Evolutionary conservation across 345 rosid species (phyloP).

Genomic region (Populus euphratica): DNA sequence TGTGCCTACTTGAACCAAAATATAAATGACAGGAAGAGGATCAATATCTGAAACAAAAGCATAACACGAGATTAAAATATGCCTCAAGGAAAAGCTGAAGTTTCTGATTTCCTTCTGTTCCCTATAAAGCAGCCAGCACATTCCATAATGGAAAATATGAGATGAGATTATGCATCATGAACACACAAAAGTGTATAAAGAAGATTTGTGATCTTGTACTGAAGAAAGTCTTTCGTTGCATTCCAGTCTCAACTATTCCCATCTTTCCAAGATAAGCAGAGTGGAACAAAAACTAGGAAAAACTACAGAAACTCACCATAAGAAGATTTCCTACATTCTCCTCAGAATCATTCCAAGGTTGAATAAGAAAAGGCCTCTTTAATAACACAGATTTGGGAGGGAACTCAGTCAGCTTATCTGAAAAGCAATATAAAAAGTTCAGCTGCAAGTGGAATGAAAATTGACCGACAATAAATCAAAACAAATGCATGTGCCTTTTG

Average conservation of each 20-base stretch:
- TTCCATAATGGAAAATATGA: not conserved
- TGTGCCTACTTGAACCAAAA: not conserved
- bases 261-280: not conserved
- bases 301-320: constrained; percentile 57
- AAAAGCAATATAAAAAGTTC: constrained; percentile 22
- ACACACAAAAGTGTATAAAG: not conserved
- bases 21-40: not conserved
- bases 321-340: constrained; percentile 81
- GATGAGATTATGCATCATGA: not conserved
- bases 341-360: constrained; percentile 84
- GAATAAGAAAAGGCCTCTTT: constrained; percentile 61
- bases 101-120: not conserved
- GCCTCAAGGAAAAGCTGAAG: not conserved
- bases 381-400: constrained; percentile 62
- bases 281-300: not conserved
- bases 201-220: not conserved
- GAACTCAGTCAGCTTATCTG: constrained; percentile 55
- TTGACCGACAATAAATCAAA: not conserved
- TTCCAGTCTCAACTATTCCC: constrained; percentile 6
- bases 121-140: not conserved
- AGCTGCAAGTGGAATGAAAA: constrained; percentile 11
- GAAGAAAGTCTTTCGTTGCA: not conserved
- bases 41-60: not conserved
- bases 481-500: not conserved
- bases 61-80: not conserved